phyloP scores from a whole-genome alignment of 1,284 basidiomycete genomes.

The Schizophyllum commune region DNA sequence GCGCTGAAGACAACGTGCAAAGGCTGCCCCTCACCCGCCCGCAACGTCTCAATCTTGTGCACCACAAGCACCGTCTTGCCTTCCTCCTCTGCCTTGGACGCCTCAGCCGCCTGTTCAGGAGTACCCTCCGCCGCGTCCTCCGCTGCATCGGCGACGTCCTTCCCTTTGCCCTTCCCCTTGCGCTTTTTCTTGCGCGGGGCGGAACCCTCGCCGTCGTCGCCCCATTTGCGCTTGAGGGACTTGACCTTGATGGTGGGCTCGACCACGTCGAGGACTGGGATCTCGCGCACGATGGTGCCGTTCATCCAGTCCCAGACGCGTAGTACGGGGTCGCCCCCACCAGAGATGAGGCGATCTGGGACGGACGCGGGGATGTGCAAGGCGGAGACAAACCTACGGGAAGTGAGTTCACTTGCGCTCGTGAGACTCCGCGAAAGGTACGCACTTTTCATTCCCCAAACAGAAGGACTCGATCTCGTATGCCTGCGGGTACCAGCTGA shows the following conservation, averaged over 20 bases:
- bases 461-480: conserved; percentile 81
- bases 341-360: conserved; percentile 59
- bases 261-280: conserved; percentile 49
- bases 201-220: conserved; percentile 24
- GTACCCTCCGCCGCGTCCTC: conserved; percentile 4
- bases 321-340: conserved; percentile 77
- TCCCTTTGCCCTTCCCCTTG: conserved; percentile 18
- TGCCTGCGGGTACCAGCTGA: conserved; percentile 84
- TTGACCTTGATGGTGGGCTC: conserved; percentile 57
- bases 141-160: conserved; percentile 10
- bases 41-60: conserved; percentile 39
- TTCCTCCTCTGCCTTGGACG: conserved; percentile 7
- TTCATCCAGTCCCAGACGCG: conserved; percentile 78
- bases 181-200: conserved; percentile 17
- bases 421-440: conserved; percentile 10
- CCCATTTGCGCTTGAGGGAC: conserved; percentile 31
- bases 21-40: conserved; percentile 20
- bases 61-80: conserved; percentile 41
- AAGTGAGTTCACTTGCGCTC: not conserved
- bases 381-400: conserved; percentile 70
- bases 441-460: conserved; percentile 76
- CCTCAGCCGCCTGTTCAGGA: not conserved
- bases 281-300: conserved; percentile 44
- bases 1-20: conserved; percentile 51
- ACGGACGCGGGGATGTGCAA: conserved; percentile 58